Evolutionary conservation across 192 early-diverging fungal genomes (phyloP), one percentile per base, ranked within the genome.

Genomic region (Endogone sp.): DNA sequence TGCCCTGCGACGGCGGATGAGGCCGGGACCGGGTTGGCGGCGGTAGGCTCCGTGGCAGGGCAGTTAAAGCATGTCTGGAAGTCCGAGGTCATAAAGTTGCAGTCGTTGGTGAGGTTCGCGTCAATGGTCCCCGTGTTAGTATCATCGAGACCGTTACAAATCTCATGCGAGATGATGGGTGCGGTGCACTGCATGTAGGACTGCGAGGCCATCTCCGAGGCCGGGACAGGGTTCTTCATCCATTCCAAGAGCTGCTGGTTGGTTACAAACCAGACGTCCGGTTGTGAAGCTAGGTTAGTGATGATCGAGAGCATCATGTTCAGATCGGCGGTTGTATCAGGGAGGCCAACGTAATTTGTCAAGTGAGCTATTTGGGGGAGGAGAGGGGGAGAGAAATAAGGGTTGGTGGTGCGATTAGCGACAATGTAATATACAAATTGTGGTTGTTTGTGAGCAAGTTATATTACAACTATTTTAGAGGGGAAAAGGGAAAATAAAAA

Each of bases 221-320:
- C 86, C 1, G 89, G 88, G 6, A 92, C 90, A 29, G 90, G 90
- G 76, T 92, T 91, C 79, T 91, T 71, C 87, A 92, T 91, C 82
- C 89, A 92, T 68, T 86, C 71, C 24, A 92, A 73, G 30, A 92
- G 56, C 67, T 92, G 90, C 30, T 83, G 78, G 64, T 81, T 82
- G 62, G 88, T 91, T 21, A 92, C 85, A 75, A 91, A 88, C 87
- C 89, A 92, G 24, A 88, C 86, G 76, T 92, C 85, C 16, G 82
- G 79, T 54, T 86, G 74, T 25, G 73, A 61, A 27, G 79, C 70
- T 24, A 80, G 79, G 55, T 79, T 86, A 49, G 79, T 64, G 37
- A 92, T 79, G 64, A 92, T 88, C 0, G 65, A 74, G 2, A 77
- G 70, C 32, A 85, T 76, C 11, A 75, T 56, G 3, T 37, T 29